Percentiles rank a stretch among this genome's conserved stretches.
phyloP scores from a whole-genome alignment of 345 rosid genomes.

The Pugionium dolabratum region DNA sequence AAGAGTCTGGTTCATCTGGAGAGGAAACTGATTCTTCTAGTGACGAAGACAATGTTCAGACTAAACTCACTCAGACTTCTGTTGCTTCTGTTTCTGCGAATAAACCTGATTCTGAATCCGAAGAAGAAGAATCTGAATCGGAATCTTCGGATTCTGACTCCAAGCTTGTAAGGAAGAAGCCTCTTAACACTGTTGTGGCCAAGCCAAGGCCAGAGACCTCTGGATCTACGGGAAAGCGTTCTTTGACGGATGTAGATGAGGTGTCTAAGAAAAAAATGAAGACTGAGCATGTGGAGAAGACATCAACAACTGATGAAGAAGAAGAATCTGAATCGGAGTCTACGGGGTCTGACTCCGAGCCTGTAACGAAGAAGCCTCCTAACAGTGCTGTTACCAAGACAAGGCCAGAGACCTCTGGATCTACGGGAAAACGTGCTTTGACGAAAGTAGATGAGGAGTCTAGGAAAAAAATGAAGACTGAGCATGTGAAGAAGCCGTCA shows the following conservation, averaged over 20 bases:
- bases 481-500: too few species aligned
- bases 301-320: neutral
- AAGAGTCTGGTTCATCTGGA: slow-evolving; percentile 26
- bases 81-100: neutral
- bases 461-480: too few species aligned
- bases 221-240: slow-evolving; percentile 25
- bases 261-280: too few species aligned
- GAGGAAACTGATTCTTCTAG: slow-evolving; percentile 30
- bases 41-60: neutral
- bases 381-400: slow-evolving; percentile 40
- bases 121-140: slow-evolving; percentile 31
- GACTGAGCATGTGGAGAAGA: too few species aligned
- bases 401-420: slow-evolving; percentile 31
- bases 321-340: slow-evolving; percentile 31
- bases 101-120: slow-evolving; percentile 35
- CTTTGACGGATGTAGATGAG: neutral
- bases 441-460: too few species aligned
- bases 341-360: slow-evolving; percentile 34
- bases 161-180: slow-evolving; percentile 20
- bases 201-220: slow-evolving; percentile 39
- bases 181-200: slow-evolving; percentile 35
- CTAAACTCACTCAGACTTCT: neutral
- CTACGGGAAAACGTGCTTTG: slow-evolving; percentile 30
- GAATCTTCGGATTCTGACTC: slow-evolving; percentile 31
- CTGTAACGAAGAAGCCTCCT: slow-evolving; percentile 13